These are phyloP conservation scores for Exophiala bonariae DNA, from an alignment of 2,329 filamentous ascomycete species.

Conservation along the genomic window DNA sequence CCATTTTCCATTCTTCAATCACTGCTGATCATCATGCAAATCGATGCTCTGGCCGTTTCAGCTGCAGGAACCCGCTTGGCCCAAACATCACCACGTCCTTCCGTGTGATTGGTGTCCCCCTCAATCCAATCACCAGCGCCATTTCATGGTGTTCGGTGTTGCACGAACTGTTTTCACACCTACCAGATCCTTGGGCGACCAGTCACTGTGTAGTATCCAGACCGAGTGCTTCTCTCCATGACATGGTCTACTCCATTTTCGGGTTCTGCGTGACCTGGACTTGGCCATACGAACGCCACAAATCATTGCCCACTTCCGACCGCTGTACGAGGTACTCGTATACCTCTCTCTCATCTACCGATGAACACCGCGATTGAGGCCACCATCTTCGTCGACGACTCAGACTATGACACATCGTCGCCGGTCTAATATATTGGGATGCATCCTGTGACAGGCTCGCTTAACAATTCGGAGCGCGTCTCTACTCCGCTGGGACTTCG, in stretches of 20 bases:
- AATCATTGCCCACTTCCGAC: too few species aligned
- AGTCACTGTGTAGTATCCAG: constrained; percentile 4
- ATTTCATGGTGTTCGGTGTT: constrained; percentile 1
- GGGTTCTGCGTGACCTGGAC: constrained; percentile 3
- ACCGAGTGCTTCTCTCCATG: not conserved
- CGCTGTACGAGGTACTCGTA: too few species aligned
- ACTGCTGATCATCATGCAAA: not conserved
- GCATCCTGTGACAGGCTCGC: too few species aligned
- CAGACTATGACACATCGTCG: too few species aligned
- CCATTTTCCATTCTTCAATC: not conserved
- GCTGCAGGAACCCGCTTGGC: constrained; percentile 19
- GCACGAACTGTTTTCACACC: constrained; percentile 14
- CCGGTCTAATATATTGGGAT: too few species aligned
- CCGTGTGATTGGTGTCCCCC: constrained; percentile 15
- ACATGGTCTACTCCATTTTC: not conserved
- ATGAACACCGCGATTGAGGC: too few species aligned
- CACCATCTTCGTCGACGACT: too few species aligned
- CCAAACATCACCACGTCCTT: constrained; percentile 7
- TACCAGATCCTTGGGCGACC: constrained; percentile 5
- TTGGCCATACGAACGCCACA: too few species aligned
- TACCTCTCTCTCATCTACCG: too few species aligned
- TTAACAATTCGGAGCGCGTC: too few species aligned
- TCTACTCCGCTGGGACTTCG: too few species aligned
- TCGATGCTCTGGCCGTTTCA: constrained; percentile 15
- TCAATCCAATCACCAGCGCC: constrained; percentile 10